Base-by-base conservation (phyloP, 1,284 basidiomycete genomes). In the Ustilago sp. region DNA sequence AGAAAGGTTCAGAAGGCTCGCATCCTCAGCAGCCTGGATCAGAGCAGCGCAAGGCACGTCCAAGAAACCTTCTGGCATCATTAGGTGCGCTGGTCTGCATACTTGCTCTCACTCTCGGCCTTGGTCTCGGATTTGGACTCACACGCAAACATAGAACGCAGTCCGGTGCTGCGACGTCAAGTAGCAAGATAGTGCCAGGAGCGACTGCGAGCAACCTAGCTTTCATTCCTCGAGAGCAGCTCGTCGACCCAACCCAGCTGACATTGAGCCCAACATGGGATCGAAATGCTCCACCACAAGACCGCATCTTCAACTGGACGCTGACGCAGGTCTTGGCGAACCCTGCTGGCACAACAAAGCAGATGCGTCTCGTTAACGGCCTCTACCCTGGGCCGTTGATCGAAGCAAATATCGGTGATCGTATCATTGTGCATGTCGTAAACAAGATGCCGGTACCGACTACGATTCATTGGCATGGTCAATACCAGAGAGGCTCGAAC, bases 121-220 rank as follows among this genome's bases (percentile, higher is more conserved):
- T 89, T 2, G 88, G 87, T 6, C 86, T 88, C 17, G 88, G 88
- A 7, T 77, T 88, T 12, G 87, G 87, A 0, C 72, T 86, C 17
- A 80, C 82, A 55, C 83, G 86, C 59, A 65, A 70, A 36, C 65
- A 74, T 34, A 67, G 75, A 47, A 64, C 64, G 11, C 57, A 50
- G 15, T 34, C 63, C 45, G 53, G 60, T 63, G 45, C 72, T 32
- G 12, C 67, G 6, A 36, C 64, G 8, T 60, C 70, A 8, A 57
- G 5, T 35, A 34, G n/a, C 4, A 43, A 35, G 4, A 34, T 12
- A 7, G 64, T 59, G 17, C 66, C 71, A 17, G 72, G 72, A 2
- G 66, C 72, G 38, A 74, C 66, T 0, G 66, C 58, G 12, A 39
- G 39, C 4, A 34, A 72, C 41, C 48, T 79, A 34, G 77, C 81